phyloP scores from a whole-genome alignment of 768 basidiomycete species.

The Russula griseocarnosa region DNA sequence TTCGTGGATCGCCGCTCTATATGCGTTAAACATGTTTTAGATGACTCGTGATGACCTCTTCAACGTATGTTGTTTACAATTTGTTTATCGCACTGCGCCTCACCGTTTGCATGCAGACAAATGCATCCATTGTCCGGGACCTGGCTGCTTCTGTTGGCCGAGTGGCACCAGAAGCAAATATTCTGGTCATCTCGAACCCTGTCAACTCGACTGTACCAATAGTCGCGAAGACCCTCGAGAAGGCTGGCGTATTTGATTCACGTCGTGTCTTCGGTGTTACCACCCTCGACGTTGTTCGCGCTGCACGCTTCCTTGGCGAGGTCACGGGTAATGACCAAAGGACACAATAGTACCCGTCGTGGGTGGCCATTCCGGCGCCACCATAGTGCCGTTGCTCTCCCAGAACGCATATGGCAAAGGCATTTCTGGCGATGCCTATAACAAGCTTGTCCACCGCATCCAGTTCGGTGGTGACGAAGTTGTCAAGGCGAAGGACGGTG shows the following conservation, averaged over 20 bases:
- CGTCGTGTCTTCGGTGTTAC: constrained; percentile 91
- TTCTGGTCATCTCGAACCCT: constrained; percentile 98
- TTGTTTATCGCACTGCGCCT: background rate
- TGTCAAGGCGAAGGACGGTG: constrained; percentile 94
- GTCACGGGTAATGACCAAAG: constrained; percentile 56
- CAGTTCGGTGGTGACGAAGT: constrained; percentile 99
- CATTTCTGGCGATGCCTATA: constrained; percentile 70
- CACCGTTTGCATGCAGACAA: constrained; percentile 54
- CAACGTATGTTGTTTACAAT: constrained; percentile 59
- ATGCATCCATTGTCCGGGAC: constrained; percentile 96
- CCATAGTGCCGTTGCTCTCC: constrained; percentile 93
- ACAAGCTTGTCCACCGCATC: constrained; percentile 84
- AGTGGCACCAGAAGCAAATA: constrained; percentile 83
- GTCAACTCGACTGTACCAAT: constrained; percentile 98
- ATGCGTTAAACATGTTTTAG: constrained; percentile 38
- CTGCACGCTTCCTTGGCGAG: constrained; percentile 82
- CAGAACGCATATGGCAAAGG: constrained; percentile 67
- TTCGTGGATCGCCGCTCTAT: constrained; percentile 31
- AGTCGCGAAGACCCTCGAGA: constrained; percentile 85
- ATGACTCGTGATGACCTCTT: constrained; percentile 98
- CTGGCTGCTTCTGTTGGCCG: constrained; percentile 86
- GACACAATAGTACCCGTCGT: constrained; percentile 78
- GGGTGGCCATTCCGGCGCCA: constrained; percentile 96
- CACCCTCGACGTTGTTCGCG: constrained; percentile 96
- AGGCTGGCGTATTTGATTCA: constrained; percentile 90